A percentile compares a stretch with the other conserved stretches of the same genome.
Evolutionary conservation across 1,139 yeast genomes (phyloP).

Genomic region (Saccharomyces pastorianus): DNA sequence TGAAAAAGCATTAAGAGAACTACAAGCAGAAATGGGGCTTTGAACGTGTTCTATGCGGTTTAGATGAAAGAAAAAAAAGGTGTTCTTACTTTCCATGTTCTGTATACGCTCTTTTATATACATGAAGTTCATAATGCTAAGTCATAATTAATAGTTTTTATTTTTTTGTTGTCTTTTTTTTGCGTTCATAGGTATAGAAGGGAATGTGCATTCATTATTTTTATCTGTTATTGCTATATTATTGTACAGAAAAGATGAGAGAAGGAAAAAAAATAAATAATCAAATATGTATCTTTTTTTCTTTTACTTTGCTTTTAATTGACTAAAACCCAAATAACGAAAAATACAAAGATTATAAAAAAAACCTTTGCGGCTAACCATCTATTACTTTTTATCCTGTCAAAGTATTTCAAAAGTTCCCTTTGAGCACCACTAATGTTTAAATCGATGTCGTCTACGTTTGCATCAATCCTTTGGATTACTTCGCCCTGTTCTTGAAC

Average conservation of each 20-base stretch:
- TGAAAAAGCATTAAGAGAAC: slow-evolving; percentile 80
- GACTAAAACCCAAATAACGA: slow-evolving; percentile 70
- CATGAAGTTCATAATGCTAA: neutral
- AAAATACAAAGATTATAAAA: slow-evolving; percentile 74
- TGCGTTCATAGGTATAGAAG: neutral
- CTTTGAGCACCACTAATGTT: slow-evolving; percentile 92
- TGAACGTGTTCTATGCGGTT: slow-evolving; percentile 29
- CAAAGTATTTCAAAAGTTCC: slow-evolving; percentile 82
- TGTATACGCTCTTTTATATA: neutral
- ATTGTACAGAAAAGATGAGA: neutral
- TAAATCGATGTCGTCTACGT: slow-evolving; percentile 85
- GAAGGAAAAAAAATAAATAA: neutral
- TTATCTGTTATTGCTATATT: neutral
- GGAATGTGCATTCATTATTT: neutral
- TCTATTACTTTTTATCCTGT: slow-evolving; percentile 79
- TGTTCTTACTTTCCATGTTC: neutral
- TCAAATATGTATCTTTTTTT: neutral
- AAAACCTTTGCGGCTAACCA: slow-evolving; percentile 88
- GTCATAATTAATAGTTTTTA: slow-evolving; percentile 2
- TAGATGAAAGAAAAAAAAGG: neutral
- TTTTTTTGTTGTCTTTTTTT: slow-evolving; percentile 1
- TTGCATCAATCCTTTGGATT: slow-evolving; percentile 89
- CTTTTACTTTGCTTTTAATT: slow-evolving; percentile 34
- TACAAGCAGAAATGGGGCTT: slow-evolving; percentile 93
- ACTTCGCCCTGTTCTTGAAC: slow-evolving; percentile 96